phyloP scores from a whole-genome alignment of 2,329 filamentous ascomycete genomes.

The Coleophoma cylindrospora region DNA sequence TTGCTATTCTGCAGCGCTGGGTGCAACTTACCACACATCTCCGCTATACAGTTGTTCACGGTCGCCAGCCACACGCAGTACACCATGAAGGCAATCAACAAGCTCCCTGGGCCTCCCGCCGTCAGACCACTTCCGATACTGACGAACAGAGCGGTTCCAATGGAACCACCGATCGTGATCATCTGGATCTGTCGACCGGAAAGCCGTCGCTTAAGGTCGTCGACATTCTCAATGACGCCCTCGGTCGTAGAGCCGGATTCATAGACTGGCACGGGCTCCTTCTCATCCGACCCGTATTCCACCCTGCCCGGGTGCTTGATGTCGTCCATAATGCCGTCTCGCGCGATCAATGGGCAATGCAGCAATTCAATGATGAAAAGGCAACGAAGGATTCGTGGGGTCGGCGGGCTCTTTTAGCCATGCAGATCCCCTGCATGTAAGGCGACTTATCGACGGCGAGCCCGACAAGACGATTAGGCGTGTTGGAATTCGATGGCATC shows the following conservation, averaged over 20 bases:
- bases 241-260: conserved; percentile 4
- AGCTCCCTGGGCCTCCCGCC: conserved; percentile 27
- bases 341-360: not conserved
- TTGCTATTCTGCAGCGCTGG: too few species aligned
- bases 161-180: conserved; percentile 42
- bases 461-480: too few species aligned
- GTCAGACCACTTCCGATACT: conserved; percentile 35
- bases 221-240: conserved; percentile 12
- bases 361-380: too few species aligned
- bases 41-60: conserved; percentile 28
- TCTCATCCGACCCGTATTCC: conserved; percentile 6
- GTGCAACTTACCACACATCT: conserved; percentile 39
- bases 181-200: conserved; percentile 42
- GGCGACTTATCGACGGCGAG: too few species aligned
- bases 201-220: conserved; percentile 26
- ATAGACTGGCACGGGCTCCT: conserved; percentile 7
- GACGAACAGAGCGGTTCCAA: conserved; percentile 42
- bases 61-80: conserved; percentile 34
- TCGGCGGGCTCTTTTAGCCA: too few species aligned
- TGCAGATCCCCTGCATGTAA: too few species aligned
- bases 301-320: conserved; percentile 8
- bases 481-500: too few species aligned
- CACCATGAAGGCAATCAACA: conserved; percentile 41
- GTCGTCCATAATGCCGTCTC: conserved; percentile 7
- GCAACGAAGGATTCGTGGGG: too few species aligned